phyloP scores from a whole-genome alignment of 495 filamentous ascomycete species.

The Thermochaetoides thermophila region DNA sequence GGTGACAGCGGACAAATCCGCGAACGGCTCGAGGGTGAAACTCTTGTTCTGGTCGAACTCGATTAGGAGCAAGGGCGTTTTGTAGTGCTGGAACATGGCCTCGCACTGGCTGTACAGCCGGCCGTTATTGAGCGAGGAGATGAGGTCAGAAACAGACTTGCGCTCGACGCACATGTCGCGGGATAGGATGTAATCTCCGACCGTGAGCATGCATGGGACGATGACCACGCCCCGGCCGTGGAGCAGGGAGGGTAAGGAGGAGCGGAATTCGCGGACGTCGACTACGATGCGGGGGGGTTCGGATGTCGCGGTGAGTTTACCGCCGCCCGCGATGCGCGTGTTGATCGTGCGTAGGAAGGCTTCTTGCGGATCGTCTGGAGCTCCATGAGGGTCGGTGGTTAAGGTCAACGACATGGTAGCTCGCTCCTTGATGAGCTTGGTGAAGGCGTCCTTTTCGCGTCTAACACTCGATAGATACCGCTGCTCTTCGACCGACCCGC shows the following conservation, averaged over 20 bases:
- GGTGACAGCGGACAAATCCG: constrained; percentile 52
- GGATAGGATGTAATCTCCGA: constrained; percentile 89
- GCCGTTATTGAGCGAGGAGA: constrained; percentile 80
- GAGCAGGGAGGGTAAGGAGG: constrained; percentile 76
- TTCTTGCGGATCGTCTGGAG: constrained; percentile 69
- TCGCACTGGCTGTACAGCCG: constrained; percentile 86
- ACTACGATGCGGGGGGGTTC: constrained; percentile 87
- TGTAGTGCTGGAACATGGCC: constrained; percentile 88
- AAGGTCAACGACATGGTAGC: constrained; percentile 83
- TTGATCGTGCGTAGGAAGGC: constrained; percentile 90
- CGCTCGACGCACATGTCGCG: constrained; percentile 87
- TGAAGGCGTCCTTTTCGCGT: constrained; percentile 90
- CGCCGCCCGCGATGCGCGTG: constrained; percentile 90
- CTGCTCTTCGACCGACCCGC: constrained; percentile 89
- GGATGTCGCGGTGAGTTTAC: constrained; percentile 72
- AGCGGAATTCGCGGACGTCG: constrained; percentile 91
- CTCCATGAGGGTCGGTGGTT: constrained; percentile 48
- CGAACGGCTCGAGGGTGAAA: constrained; percentile 89
- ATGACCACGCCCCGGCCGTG: constrained; percentile 76
- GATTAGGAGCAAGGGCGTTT: constrained; percentile 78
- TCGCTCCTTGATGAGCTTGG: constrained; percentile 82
- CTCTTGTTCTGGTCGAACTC: constrained; percentile 97
- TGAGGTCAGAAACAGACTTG: constrained; percentile 81
- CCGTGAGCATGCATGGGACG: constrained; percentile 87
- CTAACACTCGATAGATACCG: constrained; percentile 80